Evolutionary conservation across 1,284 basidiomycete genomes (phyloP).

Genomic region (Ganoderma leucocontextum): DNA sequence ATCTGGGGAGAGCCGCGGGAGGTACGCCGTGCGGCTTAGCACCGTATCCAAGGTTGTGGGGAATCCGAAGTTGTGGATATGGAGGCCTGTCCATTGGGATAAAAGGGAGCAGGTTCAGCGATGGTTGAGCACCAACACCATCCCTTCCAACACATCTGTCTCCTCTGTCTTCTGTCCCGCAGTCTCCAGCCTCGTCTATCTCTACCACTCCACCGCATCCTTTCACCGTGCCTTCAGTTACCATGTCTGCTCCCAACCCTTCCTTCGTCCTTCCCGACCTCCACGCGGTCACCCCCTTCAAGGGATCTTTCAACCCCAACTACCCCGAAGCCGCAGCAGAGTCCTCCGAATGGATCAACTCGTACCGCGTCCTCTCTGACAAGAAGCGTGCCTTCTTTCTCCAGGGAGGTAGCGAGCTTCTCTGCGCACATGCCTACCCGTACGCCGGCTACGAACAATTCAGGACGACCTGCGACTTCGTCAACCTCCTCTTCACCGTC

Average conservation of each 20-base stretch:
- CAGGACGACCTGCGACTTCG: constrained; percentile 68
- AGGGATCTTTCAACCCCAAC: constrained; percentile 58
- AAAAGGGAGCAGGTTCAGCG: background rate
- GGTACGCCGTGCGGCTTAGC: background rate
- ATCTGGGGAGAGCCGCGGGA: constrained; percentile 2
- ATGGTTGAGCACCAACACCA: background rate
- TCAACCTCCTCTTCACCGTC: constrained; percentile 72
- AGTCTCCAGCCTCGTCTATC: constrained; percentile 13
- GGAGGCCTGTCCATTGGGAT: background rate
- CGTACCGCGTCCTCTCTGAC: constrained; percentile 65
- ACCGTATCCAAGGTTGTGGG: constrained; percentile 1
- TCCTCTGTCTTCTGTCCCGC: background rate
- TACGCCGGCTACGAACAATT: constrained; percentile 67
- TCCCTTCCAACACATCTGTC: background rate
- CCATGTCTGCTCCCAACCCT: constrained; percentile 43
- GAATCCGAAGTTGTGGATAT: constrained; percentile 1
- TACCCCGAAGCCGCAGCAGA: constrained; percentile 61
- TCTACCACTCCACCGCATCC: constrained; percentile 14
- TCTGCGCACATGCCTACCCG: constrained; percentile 69
- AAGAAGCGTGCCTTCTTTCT: constrained; percentile 68
- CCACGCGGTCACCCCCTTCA: constrained; percentile 55
- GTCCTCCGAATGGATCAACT: constrained; percentile 69
- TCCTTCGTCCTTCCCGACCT: constrained; percentile 68
- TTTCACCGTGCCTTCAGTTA: constrained; percentile 24
- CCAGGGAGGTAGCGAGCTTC: constrained; percentile 65